Evolutionary conservation across 352 stramenopile species (phyloP), one percentile per base, ranked within the genome.

Genomic region (Pythium vanterpoolii): DNA sequence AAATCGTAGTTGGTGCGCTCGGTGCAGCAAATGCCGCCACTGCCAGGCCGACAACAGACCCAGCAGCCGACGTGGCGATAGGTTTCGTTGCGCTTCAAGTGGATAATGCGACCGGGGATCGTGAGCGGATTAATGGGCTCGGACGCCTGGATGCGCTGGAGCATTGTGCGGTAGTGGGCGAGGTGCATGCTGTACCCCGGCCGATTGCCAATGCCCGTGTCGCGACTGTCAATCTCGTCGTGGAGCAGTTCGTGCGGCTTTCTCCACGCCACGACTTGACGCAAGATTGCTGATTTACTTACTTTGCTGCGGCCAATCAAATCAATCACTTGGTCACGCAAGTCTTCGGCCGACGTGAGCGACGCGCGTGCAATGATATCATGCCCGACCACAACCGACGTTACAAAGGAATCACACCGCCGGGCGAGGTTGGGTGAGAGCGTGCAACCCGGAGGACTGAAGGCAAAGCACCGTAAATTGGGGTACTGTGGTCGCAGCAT

Each of bases 231-330:
- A 0, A 67, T 48, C 8, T 83, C 72, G n/a, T 76, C 66, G 39
- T 86, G 70, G 6, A 95, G 61, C 19, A 95, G 64, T 44, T 95
- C 86, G 26, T 92, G 75, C 1, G 86, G 86, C 23, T 79, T 77
- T 28, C 79, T 83, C 86, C 86, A 95, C 8, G 82, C 73, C 7
- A 90, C 69, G 3, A 91, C 83, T 52, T 95, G 86, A 0, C 83
- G 77, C 57, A 95, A 60, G 26, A 95, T 95, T 24, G 74, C 77
- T 30, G 83, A 74, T 40, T 95, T 95, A 61, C 76, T 83, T 24
- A 95, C 86, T 54, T 95, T 95, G 57, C 86, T 95, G 11, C 86
- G 78, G 4, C 84, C 72, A 45, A 95, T 95, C 21, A 95, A 64
- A 40, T 93, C 83, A 11, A 95, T 77, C 9, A 95, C 86, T 49